Base-by-base conservation (phyloP, 2,329 filamentous ascomycete species). In the Botryosphaeria agaves region DNA sequence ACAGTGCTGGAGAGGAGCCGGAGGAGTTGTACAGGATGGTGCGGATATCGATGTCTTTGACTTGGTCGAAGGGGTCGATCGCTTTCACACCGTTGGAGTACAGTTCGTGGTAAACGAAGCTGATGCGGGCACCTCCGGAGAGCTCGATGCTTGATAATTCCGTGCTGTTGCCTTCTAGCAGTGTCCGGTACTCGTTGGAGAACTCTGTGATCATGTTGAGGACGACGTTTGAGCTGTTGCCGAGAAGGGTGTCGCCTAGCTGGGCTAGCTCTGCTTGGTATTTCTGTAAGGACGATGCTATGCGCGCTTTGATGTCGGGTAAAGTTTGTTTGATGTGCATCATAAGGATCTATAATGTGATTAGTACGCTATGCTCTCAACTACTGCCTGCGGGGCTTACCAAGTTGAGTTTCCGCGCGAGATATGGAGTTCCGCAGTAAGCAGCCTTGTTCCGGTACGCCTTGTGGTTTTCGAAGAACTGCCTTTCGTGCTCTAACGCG, bases 311-410 rank as follows among this genome's bases (percentile, higher is more conserved):
- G 65, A 98, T 98, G 51, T 98, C 89, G 24, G 89, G 89, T 9
- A 98, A 70, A 2, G 89, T 98, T 62, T 98, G 87, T 61, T 98
- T 98, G 65, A 98, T 98, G 64, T 98, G 89, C 89, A 98, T 98
- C 87, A 98, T 95, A 43, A 98, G 69, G 49, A 98, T 95, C 67
- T 71, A 47, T 9, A 29, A 18, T 18, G 17, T 21, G 6, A 41
- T 56, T 39, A 54, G 49, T 38, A 14, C 14, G 4, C 7, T 4
- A 9, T 23, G 21, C 21, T 23, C 7, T 12, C 9, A 4, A 23
- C 20, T 29, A 12, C 14, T n/a, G 23, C 12, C 6, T n/a, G 14
- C 5, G 12, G 21, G 25, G 21, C 15, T 18, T 51, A 71, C 67
- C 47, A 98, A 66, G 59, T 98, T 98, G 36, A 98, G 72, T 61